Evolutionary conservation across 768 basidiomycete genomes (phyloP).

Genomic region (Podaxis sp.): DNA sequence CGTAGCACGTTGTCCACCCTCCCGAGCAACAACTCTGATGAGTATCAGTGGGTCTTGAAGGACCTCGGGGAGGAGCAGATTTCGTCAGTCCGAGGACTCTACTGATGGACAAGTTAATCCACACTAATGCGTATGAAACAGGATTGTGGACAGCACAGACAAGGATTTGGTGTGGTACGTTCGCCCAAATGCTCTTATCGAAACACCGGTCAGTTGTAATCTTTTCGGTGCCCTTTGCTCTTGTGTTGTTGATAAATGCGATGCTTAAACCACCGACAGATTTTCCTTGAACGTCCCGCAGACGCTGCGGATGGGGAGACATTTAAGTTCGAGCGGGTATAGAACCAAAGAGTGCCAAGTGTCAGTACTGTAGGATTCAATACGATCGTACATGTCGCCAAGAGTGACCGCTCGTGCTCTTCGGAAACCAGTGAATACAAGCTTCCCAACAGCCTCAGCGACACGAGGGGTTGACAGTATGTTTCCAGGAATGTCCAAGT

Average conservation of each 20-base stretch:
- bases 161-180: not conserved
- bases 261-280: not conserved
- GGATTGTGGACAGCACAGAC: not conserved
- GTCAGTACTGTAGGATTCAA: too few relatives aligned
- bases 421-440: too few relatives aligned
- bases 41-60: not conserved
- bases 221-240: not conserved
- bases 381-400: too few relatives aligned
- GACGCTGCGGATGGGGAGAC: not conserved
- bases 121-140: not conserved
- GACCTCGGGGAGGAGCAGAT: not conserved
- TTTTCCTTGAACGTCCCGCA: not conserved
- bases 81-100: not conserved
- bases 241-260: not conserved
- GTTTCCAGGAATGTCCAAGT: too few relatives aligned
- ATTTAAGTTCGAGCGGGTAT: not conserved
- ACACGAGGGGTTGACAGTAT: too few relatives aligned
- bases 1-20: not conserved
- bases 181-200: not conserved
- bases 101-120: too few relatives aligned
- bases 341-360: not conserved
- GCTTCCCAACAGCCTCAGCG: too few relatives aligned
- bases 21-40: not conserved
- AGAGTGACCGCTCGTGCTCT: too few relatives aligned
- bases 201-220: not conserved